phyloP scores from a whole-genome alignment of 1,284 basidiomycete genomes.

The Boletellus deceptivus region DNA sequence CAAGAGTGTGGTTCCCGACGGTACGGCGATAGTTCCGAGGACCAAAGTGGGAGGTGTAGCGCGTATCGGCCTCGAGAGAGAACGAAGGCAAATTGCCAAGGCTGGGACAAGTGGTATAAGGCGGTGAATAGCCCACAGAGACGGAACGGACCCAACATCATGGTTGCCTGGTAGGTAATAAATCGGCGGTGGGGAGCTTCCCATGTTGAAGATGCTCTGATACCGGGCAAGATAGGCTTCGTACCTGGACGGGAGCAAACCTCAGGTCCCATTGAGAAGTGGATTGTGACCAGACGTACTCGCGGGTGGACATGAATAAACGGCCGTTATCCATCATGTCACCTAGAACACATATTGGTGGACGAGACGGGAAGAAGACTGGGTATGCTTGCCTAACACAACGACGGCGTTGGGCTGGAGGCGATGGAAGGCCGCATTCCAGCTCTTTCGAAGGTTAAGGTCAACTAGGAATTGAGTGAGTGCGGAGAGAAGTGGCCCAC shows the following conservation, averaged over 20 bases:
- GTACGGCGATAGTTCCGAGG: slow-evolving; percentile 49
- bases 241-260: slow-evolving; percentile 48
- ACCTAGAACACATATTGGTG: slow-evolving; percentile 11
- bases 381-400: slow-evolving; percentile 55
- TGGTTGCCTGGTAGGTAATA: slow-evolving; percentile 85
- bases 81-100: slow-evolving; percentile 54
- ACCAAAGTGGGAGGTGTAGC: slow-evolving; percentile 59
- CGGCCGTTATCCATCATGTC: slow-evolving; percentile 84
- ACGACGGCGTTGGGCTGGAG: slow-evolving; percentile 71
- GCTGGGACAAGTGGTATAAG: slow-evolving; percentile 16
- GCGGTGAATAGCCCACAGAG: neutral
- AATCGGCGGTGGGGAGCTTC: slow-evolving; percentile 39
- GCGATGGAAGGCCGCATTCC: slow-evolving; percentile 57
- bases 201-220: slow-evolving; percentile 56
- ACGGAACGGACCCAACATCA: slow-evolving; percentile 64
- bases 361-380: neutral
- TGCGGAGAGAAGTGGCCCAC: slow-evolving; percentile 38
- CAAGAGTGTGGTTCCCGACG: slow-evolving; percentile 66
- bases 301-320: slow-evolving; percentile 50
- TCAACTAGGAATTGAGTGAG: slow-evolving; percentile 59
- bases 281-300: slow-evolving; percentile 50
- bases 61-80: slow-evolving; percentile 48
- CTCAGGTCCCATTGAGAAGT: slow-evolving; percentile 1
- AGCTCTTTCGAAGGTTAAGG: slow-evolving; percentile 71
- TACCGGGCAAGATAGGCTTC: slow-evolving; percentile 58